Percentiles rank a stretch among this genome's conserved stretches.
phyloP scores from a whole-genome alignment of 139 green algal species.

The Pycnococcus provasolii region DNA sequence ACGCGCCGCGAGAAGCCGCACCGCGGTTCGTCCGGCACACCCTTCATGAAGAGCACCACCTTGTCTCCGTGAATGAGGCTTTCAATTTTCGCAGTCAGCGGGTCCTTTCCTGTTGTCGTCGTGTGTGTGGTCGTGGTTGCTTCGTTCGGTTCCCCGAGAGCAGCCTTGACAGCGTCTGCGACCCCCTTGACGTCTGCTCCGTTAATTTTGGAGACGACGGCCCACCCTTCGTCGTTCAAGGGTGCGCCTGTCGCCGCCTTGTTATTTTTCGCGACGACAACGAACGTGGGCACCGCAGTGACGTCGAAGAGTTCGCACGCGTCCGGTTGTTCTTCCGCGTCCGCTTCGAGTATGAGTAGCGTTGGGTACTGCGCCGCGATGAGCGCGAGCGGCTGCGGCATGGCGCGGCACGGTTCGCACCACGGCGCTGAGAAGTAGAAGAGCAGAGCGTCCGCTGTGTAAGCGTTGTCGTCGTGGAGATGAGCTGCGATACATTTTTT shows the following conservation, averaged over 20 bases:
- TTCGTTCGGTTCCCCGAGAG: constrained; percentile 1
- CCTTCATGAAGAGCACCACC: constrained; percentile 59
- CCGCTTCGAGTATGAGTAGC: constrained; percentile 45
- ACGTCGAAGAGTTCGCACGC: constrained; percentile 55
- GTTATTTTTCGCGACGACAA: constrained; percentile 48
- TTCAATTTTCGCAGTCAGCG: constrained; percentile 9
- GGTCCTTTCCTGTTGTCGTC: background rate
- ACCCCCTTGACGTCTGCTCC: constrained; percentile 21
- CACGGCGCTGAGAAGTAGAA: constrained; percentile 68
- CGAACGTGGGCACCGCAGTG: constrained; percentile 59
- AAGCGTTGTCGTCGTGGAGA: too few relatives aligned
- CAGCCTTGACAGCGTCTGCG: background rate
- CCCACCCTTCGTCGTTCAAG: constrained; percentile 53
- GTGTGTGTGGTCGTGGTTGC: background rate
- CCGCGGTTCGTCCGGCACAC: constrained; percentile 47
- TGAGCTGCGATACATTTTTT: too few relatives aligned
- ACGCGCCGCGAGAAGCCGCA: constrained; percentile 75
- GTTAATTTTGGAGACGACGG: constrained; percentile 31
- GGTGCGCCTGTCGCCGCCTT: constrained; percentile 61
- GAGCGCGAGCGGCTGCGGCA: constrained; percentile 51
- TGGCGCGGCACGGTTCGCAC: constrained; percentile 67
- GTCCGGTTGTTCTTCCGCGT: constrained; percentile 68
- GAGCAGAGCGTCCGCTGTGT: too few relatives aligned
- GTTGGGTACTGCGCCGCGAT: constrained; percentile 39
- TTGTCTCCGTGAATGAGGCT: constrained; percentile 1